Percentiles rank a stretch among this genome's conserved stretches.
Conservation (phyloP, 768 basidiomycete genomes). For the Amanita rimosa region DNA sequence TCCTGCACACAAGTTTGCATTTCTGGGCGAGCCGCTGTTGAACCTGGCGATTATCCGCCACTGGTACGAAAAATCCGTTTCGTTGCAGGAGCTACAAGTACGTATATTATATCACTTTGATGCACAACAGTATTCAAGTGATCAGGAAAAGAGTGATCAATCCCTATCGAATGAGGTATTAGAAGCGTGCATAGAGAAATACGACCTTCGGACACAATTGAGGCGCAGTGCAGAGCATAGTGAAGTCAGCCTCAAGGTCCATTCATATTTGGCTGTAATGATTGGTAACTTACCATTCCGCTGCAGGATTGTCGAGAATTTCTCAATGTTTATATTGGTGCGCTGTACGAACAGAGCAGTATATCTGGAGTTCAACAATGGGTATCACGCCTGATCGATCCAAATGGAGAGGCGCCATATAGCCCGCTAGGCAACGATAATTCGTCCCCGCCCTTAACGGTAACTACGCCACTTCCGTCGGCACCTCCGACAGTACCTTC, state of each 20-base stretch:
- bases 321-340: neutral
- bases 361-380: neutral
- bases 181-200: neutral
- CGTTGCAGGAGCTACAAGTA: neutral
- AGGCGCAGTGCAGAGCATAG: neutral
- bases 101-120: too few species aligned
- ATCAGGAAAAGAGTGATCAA: neutral
- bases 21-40: conserved; percentile 1
- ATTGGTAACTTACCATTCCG: neutral
- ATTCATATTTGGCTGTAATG: neutral
- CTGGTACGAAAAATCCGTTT: conserved; percentile 8
- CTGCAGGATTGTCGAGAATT: conserved; percentile 3
- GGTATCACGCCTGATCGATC: conserved; percentile 6
- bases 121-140: neutral
- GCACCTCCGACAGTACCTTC: neutral
- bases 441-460: neutral
- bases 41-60: conserved; percentile 20
- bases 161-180: neutral
- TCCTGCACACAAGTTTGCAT: neutral
- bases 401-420: neutral
- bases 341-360: neutral
- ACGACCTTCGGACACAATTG: neutral
- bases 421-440: neutral
- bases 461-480: neutral
- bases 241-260: neutral